A percentile compares a stretch with the other conserved stretches of the same genome.
Conservation (phyloP, 768 basidiomycete species). For the Panellus pusillus region DNA sequence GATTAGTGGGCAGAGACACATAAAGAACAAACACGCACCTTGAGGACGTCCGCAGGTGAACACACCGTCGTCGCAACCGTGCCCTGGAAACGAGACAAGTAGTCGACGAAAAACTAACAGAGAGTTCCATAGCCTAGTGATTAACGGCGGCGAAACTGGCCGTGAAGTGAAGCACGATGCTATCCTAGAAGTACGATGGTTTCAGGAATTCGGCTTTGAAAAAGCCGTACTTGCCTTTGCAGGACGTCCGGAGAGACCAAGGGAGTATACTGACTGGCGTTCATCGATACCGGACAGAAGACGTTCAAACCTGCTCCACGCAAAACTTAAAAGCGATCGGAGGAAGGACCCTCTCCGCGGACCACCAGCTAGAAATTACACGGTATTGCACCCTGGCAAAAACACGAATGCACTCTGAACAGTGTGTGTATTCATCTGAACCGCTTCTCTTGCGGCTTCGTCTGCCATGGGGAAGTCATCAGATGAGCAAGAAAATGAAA, state of each 20-base stretch:
- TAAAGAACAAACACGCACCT: slow-evolving; percentile 39
- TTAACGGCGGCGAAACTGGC: slow-evolving; percentile 84
- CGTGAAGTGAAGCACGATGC: slow-evolving; percentile 79
- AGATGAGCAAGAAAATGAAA: no score
- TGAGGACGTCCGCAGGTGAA: slow-evolving; percentile 85
- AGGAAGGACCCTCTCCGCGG: slow-evolving; percentile 77
- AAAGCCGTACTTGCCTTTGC: slow-evolving; percentile 80
- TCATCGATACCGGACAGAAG: slow-evolving; percentile 87
- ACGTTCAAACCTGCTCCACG: slow-evolving; percentile 88
- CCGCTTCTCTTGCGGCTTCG: no score
- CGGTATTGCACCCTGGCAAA: background rate
- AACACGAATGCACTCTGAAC: slow-evolving; percentile 60
- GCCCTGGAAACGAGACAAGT: slow-evolving; percentile 49
- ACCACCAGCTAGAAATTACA: slow-evolving; percentile 74
- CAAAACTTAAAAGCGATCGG: slow-evolving; percentile 66
- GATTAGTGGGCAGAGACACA: background rate
- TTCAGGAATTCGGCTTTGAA: slow-evolving; percentile 84
- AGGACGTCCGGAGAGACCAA: background rate
- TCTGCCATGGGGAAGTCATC: no score
- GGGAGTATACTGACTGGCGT: slow-evolving; percentile 81
- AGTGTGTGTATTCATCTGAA: no score
- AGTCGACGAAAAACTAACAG: background rate
- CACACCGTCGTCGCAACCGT: slow-evolving; percentile 88
- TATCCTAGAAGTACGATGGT: slow-evolving; percentile 73
- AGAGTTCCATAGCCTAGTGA: slow-evolving; percentile 6